Evolutionary conservation across 306 rosid genomes (phyloP).

Genomic region (Cucurbita pepo): DNA sequence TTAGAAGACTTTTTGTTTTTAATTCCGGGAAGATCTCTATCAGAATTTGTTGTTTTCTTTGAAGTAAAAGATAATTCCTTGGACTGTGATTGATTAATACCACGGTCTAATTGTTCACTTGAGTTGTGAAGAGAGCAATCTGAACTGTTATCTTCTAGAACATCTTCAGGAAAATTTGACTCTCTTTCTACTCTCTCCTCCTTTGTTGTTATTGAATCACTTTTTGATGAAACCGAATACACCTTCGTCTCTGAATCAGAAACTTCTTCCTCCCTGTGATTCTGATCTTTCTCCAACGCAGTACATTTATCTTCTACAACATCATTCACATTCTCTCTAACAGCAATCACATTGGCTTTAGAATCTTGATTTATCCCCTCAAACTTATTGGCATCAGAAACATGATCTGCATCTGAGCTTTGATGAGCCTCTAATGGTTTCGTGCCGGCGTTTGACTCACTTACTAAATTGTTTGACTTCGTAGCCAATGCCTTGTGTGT

Average conservation of each 20-base stretch:
- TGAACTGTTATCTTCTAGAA: conserved; percentile 19
- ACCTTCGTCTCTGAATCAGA: conserved; percentile 56
- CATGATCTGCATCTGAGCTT: conserved; percentile 29
- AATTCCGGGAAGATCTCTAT: conserved; percentile 20
- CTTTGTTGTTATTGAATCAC: conserved; percentile 35
- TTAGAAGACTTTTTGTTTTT: conserved; percentile 18
- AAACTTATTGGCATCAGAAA: conserved; percentile 60
- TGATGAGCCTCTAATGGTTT: conserved; percentile 25
- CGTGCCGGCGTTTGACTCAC: conserved; percentile 35
- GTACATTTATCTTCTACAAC: conserved; percentile 34
- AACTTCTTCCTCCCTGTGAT: conserved; percentile 42
- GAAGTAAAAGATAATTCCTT: conserved; percentile 20
- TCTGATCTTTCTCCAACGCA: conserved; percentile 45
- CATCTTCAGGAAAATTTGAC: conserved; percentile 25
- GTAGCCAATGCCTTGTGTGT: conserved; percentile 25
- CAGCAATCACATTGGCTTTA: conserved; percentile 28
- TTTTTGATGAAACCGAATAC: conserved; percentile 68
- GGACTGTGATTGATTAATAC: conserved; percentile 22
- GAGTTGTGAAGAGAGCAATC: conserved; percentile 21
- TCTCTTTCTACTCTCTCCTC: conserved; percentile 48
- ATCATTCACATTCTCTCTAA: conserved; percentile 32
- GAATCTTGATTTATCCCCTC: conserved; percentile 26
- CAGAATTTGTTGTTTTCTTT: conserved; percentile 27
- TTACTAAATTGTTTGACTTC: conserved; percentile 23
- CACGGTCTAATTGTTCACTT: conserved; percentile 27